Base-by-base conservation (phyloP, 352 stramenopile genomes). In the Plasmopara viticola region DNA sequence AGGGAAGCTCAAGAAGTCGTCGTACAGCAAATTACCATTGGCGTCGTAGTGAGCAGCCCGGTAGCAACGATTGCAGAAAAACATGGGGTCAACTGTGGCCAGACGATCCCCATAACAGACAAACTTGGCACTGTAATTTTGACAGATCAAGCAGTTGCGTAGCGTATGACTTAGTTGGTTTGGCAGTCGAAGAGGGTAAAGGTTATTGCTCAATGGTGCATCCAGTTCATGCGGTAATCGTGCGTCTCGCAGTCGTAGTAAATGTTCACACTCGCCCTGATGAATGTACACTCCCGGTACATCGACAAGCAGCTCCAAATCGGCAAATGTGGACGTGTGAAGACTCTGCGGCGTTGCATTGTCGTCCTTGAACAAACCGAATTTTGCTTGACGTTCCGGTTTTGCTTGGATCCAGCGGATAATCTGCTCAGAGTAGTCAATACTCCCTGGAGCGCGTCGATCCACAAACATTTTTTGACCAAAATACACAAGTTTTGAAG, bases 41-140 rank as follows among this genome's bases (percentile, higher is more conserved):
- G 39, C 20, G 25, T 84, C 69, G 39, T 85, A 88, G 51, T 90
- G 80, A 35, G 80, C 77, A 4, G 66, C 56, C 20, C 68, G 74
- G 46, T 87, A 90, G 62, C 80, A 90, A 17, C 77, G 74, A 28
- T 87, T 62, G 56, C 77, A 90, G 61, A 76, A 88, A 33, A 90
- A 85, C 80, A 88, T 90, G 14, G 80, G 80, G 44, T 87, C 78
- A 6, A 77, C 61, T 30, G 74, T 66, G 29, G 62, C 69, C 38
- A 90, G 53, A n/a, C 64, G 64, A 59, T 90, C 80, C 14, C 74
- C 75, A 54, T 87, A 90, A 51, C 73, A 85, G n/a, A 90, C 72
- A 46, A 68, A 87, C 49, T 87, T 90, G 53, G 80, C 80, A 14
- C 60, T 86, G 60, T 84, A 90, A 39, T 88, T 71, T 60, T 82